Evolutionary conservation across 192 early-diverging fungal species (phyloP), one percentile per base, ranked within the genome.

Genomic region (Backusella luteola): DNA sequence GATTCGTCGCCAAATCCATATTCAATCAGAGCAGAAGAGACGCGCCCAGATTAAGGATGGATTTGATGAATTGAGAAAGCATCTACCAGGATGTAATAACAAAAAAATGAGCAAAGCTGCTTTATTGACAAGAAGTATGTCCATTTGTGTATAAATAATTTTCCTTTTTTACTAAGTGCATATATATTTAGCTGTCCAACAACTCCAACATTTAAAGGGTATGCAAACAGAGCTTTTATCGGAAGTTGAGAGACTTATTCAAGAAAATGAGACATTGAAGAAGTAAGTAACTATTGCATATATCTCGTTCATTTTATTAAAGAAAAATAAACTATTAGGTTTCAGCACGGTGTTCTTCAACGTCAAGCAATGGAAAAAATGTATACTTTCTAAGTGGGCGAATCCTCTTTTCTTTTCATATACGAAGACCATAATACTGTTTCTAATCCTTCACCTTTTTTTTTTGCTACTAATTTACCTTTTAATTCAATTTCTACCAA

Each of bases 31-130:
- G 49, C 84, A 85, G 67, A 82, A 79, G 75, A 77, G 84, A 73
- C 84, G 84, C 42, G 84, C 84, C 19, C 81, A 85, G 68, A 85
- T 85, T 32, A 85, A 85, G 69, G 84, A 85, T 77, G 84, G 84
- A 1, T 85, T 85, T 77, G 84, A 85, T 74, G 81, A 85, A 73
- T 71, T 85, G 26, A 75, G 79, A 44, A 77, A 83, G 34, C 84
- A 85, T 73, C 71, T 85, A 41, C 84, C 84, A 38, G 75, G 77
- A 34, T 77, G 77, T 59, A 75, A 69, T 35, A 80, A 80, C 41
- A 80, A 83, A 49, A 85, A 85, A 68, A 85, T 85, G 84, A 83
- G 81, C 26, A 85, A 85, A 66, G 84, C 84, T 39, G 77, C 77
- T 32, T 34, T 85, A 34, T 76, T 85, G 46, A 82, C 82, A 44